A percentile compares a stretch with the other conserved stretches of the same genome.
phyloP scores from a whole-genome alignment of 2,329 filamentous ascomycete species.

The Periconia sp. region DNA sequence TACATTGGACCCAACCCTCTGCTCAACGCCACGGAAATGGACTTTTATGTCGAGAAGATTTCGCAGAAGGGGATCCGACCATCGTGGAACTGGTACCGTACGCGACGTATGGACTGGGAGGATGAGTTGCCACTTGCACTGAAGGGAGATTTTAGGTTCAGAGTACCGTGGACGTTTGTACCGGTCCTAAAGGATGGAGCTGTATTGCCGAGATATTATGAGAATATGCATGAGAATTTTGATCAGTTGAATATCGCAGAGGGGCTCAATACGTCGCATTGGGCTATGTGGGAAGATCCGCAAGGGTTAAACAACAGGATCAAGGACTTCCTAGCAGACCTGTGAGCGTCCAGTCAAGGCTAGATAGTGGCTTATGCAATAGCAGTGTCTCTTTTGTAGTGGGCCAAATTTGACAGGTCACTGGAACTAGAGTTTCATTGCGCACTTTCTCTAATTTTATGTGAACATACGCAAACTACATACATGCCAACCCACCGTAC shows the following conservation, averaged over 20 bases:
- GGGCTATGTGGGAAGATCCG: neutral
- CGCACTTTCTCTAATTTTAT: too few relatives aligned
- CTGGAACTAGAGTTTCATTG: too few relatives aligned
- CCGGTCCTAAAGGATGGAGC: neutral
- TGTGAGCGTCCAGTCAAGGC: too few relatives aligned
- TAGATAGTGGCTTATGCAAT: too few relatives aligned
- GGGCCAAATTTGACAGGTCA: too few relatives aligned
- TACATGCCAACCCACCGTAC: too few relatives aligned
- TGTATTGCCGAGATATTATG: conserved; percentile 1
- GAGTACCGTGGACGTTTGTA: neutral
- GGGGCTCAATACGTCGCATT: neutral
- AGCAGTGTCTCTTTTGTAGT: too few relatives aligned
- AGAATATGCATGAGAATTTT: neutral
- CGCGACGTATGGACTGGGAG: conserved; percentile 1
- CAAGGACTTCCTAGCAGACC: neutral
- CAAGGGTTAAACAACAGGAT: neutral
- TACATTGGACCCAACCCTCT: neutral
- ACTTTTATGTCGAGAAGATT: neutral
- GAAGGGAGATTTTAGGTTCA: neutral
- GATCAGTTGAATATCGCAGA: neutral
- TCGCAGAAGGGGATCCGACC: neutral
- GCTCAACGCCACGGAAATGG: neutral
- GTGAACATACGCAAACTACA: too few relatives aligned
- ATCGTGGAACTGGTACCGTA: neutral
- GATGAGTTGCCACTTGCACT: neutral